Evolutionary conservation across 768 basidiomycete genomes (phyloP).

Genomic region (Mycena leptocephala): DNA sequence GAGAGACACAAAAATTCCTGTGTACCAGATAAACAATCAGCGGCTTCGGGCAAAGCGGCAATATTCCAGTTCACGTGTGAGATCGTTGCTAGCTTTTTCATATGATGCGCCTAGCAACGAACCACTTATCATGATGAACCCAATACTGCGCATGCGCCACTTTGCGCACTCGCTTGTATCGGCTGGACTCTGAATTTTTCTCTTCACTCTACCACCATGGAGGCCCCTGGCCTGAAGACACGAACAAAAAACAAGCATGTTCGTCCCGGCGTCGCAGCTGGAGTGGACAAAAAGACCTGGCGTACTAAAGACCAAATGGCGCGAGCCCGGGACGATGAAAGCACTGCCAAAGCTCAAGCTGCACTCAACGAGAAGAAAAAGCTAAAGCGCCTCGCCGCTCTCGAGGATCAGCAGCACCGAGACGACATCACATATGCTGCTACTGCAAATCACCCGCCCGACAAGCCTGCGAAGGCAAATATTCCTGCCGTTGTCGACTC

Average conservation of each 20-base stretch:
- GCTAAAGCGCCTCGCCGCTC: background rate
- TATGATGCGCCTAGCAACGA: background rate
- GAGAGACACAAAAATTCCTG: background rate
- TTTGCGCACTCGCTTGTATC: too few species aligned
- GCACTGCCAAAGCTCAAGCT: background rate
- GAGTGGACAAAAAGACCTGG: background rate
- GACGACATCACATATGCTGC: background rate
- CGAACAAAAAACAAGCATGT: background rate
- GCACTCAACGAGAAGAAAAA: background rate
- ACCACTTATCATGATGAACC: background rate
- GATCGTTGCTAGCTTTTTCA: too few species aligned
- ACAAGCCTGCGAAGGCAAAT: background rate
- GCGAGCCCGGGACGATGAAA: background rate
- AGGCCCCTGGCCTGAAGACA: background rate
- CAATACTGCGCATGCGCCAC: too few species aligned
- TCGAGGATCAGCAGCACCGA: background rate
- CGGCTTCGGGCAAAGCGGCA: too few species aligned
- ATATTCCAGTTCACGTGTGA: too few species aligned
- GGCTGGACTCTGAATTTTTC: background rate
- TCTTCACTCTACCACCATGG: background rate
- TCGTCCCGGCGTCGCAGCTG: background rate
- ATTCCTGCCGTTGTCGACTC: background rate
- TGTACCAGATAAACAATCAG: too few species aligned
- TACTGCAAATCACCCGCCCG: background rate
- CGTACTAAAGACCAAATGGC: background rate